Evolutionary conservation across 1,284 basidiomycete genomes (phyloP), one percentile per base, ranked within the genome.

Genomic region (Cystobasidium slooffiae): DNA sequence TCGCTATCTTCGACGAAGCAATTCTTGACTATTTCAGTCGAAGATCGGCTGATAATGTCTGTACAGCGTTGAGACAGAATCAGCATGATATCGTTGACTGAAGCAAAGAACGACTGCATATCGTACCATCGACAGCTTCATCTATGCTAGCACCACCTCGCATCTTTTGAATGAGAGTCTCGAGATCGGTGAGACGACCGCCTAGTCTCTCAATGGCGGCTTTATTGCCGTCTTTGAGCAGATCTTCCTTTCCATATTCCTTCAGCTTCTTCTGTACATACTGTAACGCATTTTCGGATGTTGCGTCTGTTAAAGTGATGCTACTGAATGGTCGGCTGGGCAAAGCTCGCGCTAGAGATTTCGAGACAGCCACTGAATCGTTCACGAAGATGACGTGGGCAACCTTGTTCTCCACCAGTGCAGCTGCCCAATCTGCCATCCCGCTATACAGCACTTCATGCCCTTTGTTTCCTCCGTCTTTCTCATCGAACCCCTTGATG

Each of bases 341-440:
- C 6, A 98, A 85, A 3, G 93, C 95, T 85, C 90, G 91, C 0
- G 92, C 89, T 9, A 98, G 84, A 31, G 88, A 86, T 82, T 95
- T 97, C 0, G 88, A 86, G 68, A 94, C 91, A 77, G 94, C 93
- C 31, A 91, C 88, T 78, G 94, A 94, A 81, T 98, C 93, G 78
- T 91, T 92, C 46, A 95, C 85, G 56, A 98, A 89, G 61, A 99
- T 86, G 52, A 97, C 94, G 82, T 99, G 96, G 0, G 96, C 96
- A 69, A 93, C 85, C 88, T 90, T 86, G 79, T 89, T 92, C 80
- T 94, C 91, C 0, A 89, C 87, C 51, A 97, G 84, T 14, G 86
- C 86, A 0, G 93, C 92, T 3, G 88, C 90, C 96, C 96, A 99
- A 74, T 91, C 88, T 1, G 91, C 88, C 22, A 99, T 83, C 1